These are phyloP conservation scores for Alternaria arbusti DNA, from an alignment of 2,329 filamentous ascomycete species.

Conservation along the genomic window DNA sequence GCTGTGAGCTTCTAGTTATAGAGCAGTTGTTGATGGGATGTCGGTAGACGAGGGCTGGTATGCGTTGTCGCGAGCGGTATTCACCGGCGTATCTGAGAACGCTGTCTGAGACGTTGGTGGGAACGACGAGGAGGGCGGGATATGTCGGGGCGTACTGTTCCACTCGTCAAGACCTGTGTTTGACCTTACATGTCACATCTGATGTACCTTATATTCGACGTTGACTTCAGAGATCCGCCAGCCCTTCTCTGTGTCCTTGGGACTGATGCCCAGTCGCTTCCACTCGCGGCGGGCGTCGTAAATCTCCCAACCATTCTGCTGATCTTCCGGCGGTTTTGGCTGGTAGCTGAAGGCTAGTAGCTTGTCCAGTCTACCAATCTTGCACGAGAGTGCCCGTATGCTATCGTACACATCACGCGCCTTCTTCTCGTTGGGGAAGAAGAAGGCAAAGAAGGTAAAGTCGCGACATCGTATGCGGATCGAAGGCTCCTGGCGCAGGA, in stretches of 20 bases:
- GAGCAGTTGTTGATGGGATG: slow-evolving; percentile 97
- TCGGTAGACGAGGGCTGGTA: slow-evolving; percentile 91
- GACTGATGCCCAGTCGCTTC: slow-evolving; percentile 83
- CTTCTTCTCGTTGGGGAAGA: slow-evolving; percentile 75
- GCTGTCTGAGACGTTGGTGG: slow-evolving; percentile 91
- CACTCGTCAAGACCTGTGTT: slow-evolving; percentile 18
- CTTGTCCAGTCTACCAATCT: slow-evolving; percentile 81
- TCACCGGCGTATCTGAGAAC: slow-evolving; percentile 90
- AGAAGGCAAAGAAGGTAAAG: slow-evolving; percentile 92
- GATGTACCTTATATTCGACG: slow-evolving; percentile 72
- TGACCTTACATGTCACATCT: not conserved
- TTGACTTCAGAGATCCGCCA: slow-evolving; percentile 95
- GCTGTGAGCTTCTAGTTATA: slow-evolving; percentile 93
- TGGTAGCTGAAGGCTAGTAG: slow-evolving; percentile 90
- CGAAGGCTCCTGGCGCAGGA: slow-evolving; percentile 74
- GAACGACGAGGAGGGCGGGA: slow-evolving; percentile 82
- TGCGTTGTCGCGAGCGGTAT: slow-evolving; percentile 86
- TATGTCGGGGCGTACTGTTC: slow-evolving; percentile 85
- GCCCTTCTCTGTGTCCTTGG: slow-evolving; percentile 75
- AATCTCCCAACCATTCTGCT: slow-evolving; percentile 78
- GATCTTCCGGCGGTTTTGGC: slow-evolving; percentile 74
- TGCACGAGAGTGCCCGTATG: slow-evolving; percentile 81
- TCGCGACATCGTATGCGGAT: slow-evolving; percentile 90
- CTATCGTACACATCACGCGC: slow-evolving; percentile 88
- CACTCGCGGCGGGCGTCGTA: slow-evolving; percentile 90